Base-by-base conservation (phyloP, 345 rosid species). In the Cardamine chenopodiifolia region DNA sequence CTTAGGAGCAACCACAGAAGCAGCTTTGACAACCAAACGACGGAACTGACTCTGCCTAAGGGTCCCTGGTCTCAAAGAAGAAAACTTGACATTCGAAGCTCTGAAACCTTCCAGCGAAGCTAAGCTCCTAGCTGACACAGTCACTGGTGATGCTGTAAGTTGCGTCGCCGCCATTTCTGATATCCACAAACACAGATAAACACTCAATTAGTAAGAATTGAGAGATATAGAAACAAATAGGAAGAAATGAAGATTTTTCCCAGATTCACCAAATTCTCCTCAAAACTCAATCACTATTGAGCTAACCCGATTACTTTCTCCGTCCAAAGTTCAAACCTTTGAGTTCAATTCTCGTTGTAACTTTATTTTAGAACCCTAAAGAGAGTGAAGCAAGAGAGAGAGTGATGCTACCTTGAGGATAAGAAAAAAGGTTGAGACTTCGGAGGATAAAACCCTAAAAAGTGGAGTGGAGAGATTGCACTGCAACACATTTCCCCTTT, bases 1-100 rank as follows among this genome's bases (percentile, higher is more conserved):
- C 96, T 92, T 95, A 14, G 99, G 97, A 56, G 98, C 97, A n/a
- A 95, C 96, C 2, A 82, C 86, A 10, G 94, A 72, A 54, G 98
- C 97, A 60, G 99, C 98, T 79, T 78, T 87, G 10, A 92, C 91
- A 66, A 92, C 89, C 64, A 92, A 81, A 22, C 82, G 53, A 14
- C 79, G 84, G 55, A 85, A 78, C 19, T 60, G 87, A 22, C 70
- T 66, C 48, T 63, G 70, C 67, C 37, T 68, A 4, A 80, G 42
- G 60, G 78, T 79, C 22, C 72, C 84, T 8, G 77, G 71, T 49
- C 69, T 83, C 78, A 81, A 81, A 35, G 84, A 82, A 26, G 88
- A 68, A 61, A 89, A 79, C 83, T 84, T 85, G 26, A 79, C 86
- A n/a, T 66, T 72, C 2, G 92, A 85, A 62, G 90, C 85, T 75